phyloP scores from a whole-genome alignment of 2,329 filamentous ascomycete species.

The Fusarium concolor region DNA sequence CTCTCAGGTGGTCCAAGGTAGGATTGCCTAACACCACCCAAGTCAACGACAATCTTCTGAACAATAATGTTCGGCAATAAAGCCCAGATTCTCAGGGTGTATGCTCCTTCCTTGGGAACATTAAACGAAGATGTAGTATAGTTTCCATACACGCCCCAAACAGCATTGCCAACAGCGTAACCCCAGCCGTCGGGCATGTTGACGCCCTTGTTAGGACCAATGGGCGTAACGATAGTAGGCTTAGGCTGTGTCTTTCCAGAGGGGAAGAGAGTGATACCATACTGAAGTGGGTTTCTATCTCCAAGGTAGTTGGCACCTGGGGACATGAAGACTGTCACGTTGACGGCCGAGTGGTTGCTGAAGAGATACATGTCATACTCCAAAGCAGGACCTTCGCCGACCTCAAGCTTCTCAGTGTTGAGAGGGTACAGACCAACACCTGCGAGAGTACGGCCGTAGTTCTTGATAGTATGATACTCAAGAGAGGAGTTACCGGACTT shows the following conservation, averaged over 20 bases:
- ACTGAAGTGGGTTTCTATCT: constrained; percentile 61
- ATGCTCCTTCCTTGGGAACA: constrained; percentile 56
- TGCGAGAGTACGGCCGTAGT: constrained; percentile 68
- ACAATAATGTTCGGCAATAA: constrained; percentile 64
- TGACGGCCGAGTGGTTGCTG: constrained; percentile 59
- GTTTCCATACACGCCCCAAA: constrained; percentile 59
- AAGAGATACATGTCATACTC: constrained; percentile 73
- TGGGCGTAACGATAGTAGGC: constrained; percentile 20
- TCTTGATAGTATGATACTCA: constrained; percentile 63
- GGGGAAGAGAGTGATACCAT: constrained; percentile 61
- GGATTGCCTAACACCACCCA: constrained; percentile 65
- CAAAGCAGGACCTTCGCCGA: constrained; percentile 64
- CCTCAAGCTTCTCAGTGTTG: constrained; percentile 60
- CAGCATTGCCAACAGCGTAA: constrained; percentile 55
- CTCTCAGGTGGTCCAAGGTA: constrained; percentile 70
- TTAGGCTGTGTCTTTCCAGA: constrained; percentile 40
- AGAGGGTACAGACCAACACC: constrained; percentile 69
- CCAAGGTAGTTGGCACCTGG: constrained; percentile 66
- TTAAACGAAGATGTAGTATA: constrained; percentile 59
- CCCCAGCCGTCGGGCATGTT: constrained; percentile 38
- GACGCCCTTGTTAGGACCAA: constrained; percentile 24
- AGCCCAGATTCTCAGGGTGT: constrained; percentile 64
- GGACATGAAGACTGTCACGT: constrained; percentile 62
- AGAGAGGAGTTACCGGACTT: constrained; percentile 44
- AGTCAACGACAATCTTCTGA: constrained; percentile 67